Percentiles rank a stretch among this genome's conserved stretches.
Conservation (phyloP, 805 yeast species). For the Candida broadrunensis region DNA sequence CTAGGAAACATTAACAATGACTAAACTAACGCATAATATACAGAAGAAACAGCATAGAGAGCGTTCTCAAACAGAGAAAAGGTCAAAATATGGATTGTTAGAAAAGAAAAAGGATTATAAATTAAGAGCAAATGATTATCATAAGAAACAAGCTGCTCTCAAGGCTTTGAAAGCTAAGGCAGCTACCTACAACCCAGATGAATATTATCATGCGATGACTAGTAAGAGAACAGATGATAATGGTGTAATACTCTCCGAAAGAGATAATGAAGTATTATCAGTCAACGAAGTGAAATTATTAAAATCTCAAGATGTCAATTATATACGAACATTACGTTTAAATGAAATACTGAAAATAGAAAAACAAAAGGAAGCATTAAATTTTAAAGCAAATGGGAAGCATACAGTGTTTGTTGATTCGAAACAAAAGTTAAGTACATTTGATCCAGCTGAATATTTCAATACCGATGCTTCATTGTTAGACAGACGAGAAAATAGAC, state of each 20-base stretch:
- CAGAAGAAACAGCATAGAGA: conserved; percentile 97
- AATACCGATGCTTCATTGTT: conserved; percentile 66
- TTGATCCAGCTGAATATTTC: conserved; percentile 65
- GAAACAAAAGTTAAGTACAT: conserved; percentile 50
- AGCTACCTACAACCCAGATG: conserved; percentile 81
- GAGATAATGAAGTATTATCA: conserved; percentile 59
- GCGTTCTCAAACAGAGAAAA: conserved; percentile 77
- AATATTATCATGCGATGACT: conserved; percentile 93
- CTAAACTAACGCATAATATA: conserved; percentile 79
- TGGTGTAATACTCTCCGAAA: conserved; percentile 66
- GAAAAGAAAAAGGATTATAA: conserved; percentile 74
- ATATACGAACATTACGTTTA: conserved; percentile 72
- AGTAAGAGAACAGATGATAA: conserved; percentile 60
- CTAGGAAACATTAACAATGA: too few species aligned
- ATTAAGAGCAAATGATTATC: conserved; percentile 54
- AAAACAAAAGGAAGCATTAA: conserved; percentile 47
- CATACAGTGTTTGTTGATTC: conserved; percentile 86
- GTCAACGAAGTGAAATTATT: conserved; percentile 77
- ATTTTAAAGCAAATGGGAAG: conserved; percentile 58
- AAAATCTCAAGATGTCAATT: conserved; percentile 89
- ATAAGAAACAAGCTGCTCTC: conserved; percentile 58
- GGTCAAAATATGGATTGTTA: conserved; percentile 76
- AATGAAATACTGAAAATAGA: conserved; percentile 66
- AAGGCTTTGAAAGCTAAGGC: conserved; percentile 75
- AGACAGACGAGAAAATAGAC: conserved; percentile 66